phyloP scores from a whole-genome alignment of 352 stramenopile species.

The Phytopythium kandeliae region DNA sequence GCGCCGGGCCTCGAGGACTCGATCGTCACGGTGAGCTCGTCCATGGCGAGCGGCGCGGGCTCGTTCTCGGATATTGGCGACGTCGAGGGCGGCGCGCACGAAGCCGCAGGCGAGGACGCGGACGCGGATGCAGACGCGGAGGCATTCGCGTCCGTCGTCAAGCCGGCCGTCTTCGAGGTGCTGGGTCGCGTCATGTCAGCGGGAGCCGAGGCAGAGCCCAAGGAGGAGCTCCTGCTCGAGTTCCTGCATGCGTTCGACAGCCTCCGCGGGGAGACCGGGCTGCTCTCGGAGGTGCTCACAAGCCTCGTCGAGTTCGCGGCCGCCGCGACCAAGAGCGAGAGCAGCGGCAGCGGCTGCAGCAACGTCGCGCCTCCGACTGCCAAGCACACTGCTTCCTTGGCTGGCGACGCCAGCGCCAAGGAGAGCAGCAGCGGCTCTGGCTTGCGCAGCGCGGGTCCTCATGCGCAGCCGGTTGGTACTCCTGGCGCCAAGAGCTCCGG shows the following conservation, averaged over 20 bases:
- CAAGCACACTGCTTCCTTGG: too few relatives aligned
- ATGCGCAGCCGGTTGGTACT: too few relatives aligned
- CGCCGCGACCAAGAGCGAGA: not conserved
- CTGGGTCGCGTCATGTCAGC: constrained; percentile 42
- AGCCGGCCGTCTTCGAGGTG: constrained; percentile 76
- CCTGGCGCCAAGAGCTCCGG: too few relatives aligned
- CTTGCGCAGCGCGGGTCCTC: too few relatives aligned
- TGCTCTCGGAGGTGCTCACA: constrained; percentile 64
- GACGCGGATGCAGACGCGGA: constrained; percentile 33
- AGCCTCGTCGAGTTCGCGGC: constrained; percentile 36
- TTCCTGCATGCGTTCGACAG: constrained; percentile 74
- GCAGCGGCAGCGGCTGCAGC: not conserved
- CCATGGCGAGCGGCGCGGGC: constrained; percentile 3
- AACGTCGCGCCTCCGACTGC: too few relatives aligned
- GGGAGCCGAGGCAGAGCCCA: constrained; percentile 29
- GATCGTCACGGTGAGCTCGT: constrained; percentile 6
- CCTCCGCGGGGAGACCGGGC: constrained; percentile 50
- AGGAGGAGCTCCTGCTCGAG: constrained; percentile 74
- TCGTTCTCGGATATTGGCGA: constrained; percentile 5
- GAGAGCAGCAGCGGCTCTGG: too few relatives aligned
- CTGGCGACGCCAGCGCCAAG: not conserved
- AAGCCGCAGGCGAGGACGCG: not conserved
- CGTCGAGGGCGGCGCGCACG: not conserved
- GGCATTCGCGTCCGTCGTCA: constrained; percentile 62
- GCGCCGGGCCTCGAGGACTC: constrained; percentile 1